Base-by-base conservation (phyloP, 345 rosid genomes). In the Ricinus communis region DNA sequence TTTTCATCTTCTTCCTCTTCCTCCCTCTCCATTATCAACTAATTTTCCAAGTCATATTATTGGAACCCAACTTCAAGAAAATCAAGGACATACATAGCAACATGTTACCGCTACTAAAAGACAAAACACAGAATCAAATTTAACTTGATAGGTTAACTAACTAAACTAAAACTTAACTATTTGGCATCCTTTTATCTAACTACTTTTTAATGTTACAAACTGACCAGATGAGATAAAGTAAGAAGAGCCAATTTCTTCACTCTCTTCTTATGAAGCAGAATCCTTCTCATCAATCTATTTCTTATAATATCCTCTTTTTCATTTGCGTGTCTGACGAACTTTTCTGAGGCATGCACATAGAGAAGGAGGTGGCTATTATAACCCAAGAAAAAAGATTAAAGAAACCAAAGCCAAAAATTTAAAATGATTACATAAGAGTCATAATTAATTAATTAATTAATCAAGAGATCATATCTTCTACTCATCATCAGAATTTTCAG, bases 401-500 rank as follows among this genome's bases (percentile, higher is more conserved):
- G 31, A n/a, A 62, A 19, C 9, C 36, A 43, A 25, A 55, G 22
- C 9, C 18, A 71, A 40, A 7, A 28, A 46, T 25, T 2, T 22
- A 1, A 25, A 21, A 22, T 16, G 33, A 7, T 18, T 52, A 68
- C 47, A 74, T 9, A n/a, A n/a, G 31, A 67, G 41, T 41, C 51
- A 27, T 25, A 14, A n/a, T n/a, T 31, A 57, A 28, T 45, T 13
- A 12, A 33, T 45, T 2, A 6, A 25, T 4, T 41, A 31, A 45
- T 31, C 66, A 62, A 24, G n/a, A 8, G 53, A n/a, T 43, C 46
- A 8, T 30, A 14, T 18, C 38, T 33, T 16, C 56, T 47, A 62
- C 0, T 56, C 79, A 27, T 71, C 73, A 22, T 77, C 82, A 2
- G 72, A 72, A 60, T 70, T 71, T 59, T 81, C 82, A 8, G 82